phyloP scores from a whole-genome alignment of 2,329 filamentous ascomycete genomes.

The Epichloe scottii region DNA sequence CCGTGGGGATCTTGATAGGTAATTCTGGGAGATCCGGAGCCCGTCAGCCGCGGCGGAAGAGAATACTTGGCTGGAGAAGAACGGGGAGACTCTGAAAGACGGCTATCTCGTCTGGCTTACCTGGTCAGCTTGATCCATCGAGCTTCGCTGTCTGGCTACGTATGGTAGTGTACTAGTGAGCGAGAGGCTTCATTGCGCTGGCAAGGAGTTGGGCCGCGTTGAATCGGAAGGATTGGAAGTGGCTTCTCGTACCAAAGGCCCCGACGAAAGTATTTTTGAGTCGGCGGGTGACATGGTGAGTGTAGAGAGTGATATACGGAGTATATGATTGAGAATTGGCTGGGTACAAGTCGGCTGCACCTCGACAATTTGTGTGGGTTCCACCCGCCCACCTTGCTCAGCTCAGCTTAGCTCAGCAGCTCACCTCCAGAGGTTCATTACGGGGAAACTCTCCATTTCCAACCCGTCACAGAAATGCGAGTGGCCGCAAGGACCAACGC shows the following conservation, averaged over 20 bases:
- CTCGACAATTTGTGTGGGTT: too few species aligned
- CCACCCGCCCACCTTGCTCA: too few species aligned
- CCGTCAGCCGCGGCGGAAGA: not conserved
- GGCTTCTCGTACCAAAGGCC: constrained; percentile 28
- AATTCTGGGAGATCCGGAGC: constrained; percentile 26
- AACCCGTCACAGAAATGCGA: constrained; percentile 24
- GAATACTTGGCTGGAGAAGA: too few species aligned
- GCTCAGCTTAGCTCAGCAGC: too few species aligned
- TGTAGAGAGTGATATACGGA: too few species aligned
- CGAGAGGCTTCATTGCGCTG: not conserved
- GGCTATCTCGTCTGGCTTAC: constrained; percentile 21
- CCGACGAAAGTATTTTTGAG: constrained; percentile 30
- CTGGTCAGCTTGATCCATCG: constrained; percentile 48
- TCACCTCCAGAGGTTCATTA: not conserved
- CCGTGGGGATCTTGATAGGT: constrained; percentile 53
- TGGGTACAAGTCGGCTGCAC: too few species aligned
- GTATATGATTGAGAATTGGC: too few species aligned
- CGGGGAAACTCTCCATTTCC: constrained; percentile 15
- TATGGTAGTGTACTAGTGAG: not conserved
- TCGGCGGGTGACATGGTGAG: constrained; percentile 27
- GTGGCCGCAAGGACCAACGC: constrained; percentile 20
- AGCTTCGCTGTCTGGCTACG: constrained; percentile 37
- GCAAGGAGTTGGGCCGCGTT: not conserved
- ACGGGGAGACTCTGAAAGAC: not conserved
- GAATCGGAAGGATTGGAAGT: not conserved